Conservation (phyloP, 2,329 filamentous ascomycete genomes). For the Aureobasidium leucospermi region DNA sequence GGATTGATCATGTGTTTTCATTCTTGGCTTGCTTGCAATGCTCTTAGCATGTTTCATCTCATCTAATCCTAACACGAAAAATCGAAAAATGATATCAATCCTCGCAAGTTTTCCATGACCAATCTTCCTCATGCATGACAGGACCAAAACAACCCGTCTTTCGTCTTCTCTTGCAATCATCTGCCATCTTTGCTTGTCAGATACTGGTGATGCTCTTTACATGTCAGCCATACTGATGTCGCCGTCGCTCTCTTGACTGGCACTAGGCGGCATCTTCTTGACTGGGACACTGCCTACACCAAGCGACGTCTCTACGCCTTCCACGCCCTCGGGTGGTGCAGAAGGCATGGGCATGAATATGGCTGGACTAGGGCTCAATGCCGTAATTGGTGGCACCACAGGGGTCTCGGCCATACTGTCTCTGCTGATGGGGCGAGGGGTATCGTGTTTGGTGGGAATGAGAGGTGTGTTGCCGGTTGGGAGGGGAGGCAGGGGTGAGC, state of each 20-base stretch:
- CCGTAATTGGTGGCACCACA: constrained; percentile 21
- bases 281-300: constrained; percentile 23
- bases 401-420: constrained; percentile 18
- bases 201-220: not conserved
- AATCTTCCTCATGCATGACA: too few species aligned
- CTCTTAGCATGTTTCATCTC: not conserved
- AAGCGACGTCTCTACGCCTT: constrained; percentile 19
- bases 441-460: constrained; percentile 15
- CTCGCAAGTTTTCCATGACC: too few species aligned
- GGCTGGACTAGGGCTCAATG: constrained; percentile 21
- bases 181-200: too few species aligned
- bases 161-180: not conserved
- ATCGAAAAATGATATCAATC: too few species aligned
- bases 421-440: constrained; percentile 7
- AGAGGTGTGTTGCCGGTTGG: constrained; percentile 6
- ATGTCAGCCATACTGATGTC: constrained; percentile 6
- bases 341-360: constrained; percentile 2
- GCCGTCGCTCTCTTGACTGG: not conserved
- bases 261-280: constrained; percentile 21
- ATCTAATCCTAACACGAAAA: not conserved
- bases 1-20: not conserved
- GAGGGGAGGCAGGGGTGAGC: constrained; percentile 9
- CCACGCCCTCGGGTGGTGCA: constrained; percentile 12
- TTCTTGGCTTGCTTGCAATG: not conserved
- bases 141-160: not conserved